Conservation (phyloP, 2,329 filamentous ascomycete genomes). For the Apiospora sp. region DNA sequence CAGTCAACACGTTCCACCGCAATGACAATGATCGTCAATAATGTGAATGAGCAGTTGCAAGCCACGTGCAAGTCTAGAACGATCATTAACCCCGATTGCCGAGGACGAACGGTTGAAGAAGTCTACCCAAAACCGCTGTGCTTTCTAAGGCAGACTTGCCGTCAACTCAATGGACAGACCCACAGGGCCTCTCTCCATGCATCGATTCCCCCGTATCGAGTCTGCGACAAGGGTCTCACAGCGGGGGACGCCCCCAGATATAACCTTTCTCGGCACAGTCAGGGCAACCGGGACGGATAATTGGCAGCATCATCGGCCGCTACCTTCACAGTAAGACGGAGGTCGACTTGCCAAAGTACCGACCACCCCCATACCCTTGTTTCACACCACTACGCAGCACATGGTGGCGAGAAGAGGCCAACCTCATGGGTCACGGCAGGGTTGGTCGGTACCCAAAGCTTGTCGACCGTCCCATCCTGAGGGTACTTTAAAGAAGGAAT, state of each 20-base stretch:
- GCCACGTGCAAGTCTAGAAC: background rate
- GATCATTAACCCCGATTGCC: background rate
- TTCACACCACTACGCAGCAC: constrained; percentile 4
- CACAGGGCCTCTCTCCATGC: background rate
- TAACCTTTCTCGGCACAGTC: constrained; percentile 9
- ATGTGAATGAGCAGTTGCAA: background rate
- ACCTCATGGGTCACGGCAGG: background rate
- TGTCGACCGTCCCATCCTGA: background rate
- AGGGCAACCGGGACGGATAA: background rate
- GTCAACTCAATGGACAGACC: background rate
- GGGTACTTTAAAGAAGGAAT: background rate
- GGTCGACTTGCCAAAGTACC: background rate
- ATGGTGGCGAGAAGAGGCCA: constrained; percentile 7
- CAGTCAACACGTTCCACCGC: background rate
- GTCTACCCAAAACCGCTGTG: too few species aligned
- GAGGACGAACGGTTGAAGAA: background rate
- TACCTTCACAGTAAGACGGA: background rate
- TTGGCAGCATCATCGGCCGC: background rate
- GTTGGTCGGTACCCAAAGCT: background rate
- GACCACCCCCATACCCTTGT: constrained; percentile 1
- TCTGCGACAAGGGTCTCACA: background rate
- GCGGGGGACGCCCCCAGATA: background rate
- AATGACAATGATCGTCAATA: background rate
- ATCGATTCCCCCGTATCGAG: background rate
- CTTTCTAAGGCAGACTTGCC: background rate